phyloP scores from a whole-genome alignment of 2,329 filamentous ascomycete genomes.

The Rugonectria rugulosa region DNA sequence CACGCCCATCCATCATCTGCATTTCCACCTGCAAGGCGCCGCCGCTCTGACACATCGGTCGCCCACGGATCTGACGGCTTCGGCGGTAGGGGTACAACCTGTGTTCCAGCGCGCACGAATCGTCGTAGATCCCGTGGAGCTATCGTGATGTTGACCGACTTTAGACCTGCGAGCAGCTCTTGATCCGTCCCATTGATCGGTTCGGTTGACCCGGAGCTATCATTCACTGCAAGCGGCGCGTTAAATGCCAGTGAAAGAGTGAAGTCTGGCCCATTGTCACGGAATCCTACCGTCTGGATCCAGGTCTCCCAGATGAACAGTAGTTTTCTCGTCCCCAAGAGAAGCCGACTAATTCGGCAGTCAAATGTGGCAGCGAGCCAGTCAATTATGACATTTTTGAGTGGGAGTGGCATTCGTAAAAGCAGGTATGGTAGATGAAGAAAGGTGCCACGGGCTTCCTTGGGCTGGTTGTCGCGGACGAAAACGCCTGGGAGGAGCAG shows the following conservation, averaged over 20 bases:
- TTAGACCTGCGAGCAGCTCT: conserved; percentile 40
- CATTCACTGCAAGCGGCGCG: conserved; percentile 41
- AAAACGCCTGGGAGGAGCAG: conserved; percentile 55
- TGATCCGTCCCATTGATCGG: conserved; percentile 26
- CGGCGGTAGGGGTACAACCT: conserved; percentile 9
- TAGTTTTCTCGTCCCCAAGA: conserved; percentile 59
- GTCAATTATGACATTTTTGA: conserved; percentile 57
- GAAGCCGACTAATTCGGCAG: conserved; percentile 60
- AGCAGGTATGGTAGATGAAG: conserved; percentile 60
- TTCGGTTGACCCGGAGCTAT: conserved; percentile 14
- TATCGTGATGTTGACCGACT: conserved; percentile 60
- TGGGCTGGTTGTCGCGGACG: conserved; percentile 25
- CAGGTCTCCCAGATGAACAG: conserved; percentile 60
- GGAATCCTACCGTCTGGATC: conserved; percentile 50
- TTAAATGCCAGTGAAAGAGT: conserved; percentile 61
- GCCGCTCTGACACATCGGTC: conserved; percentile 47
- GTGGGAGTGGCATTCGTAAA: conserved; percentile 61
- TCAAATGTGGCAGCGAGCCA: conserved; percentile 64
- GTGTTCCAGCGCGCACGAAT: conserved; percentile 53
- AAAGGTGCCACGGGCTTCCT: conserved; percentile 45
- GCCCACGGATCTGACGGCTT: conserved; percentile 37
- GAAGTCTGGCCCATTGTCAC: conserved; percentile 51
- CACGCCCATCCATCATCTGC: conserved; percentile 63
- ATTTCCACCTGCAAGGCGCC: conserved; percentile 55
- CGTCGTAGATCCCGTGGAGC: conserved; percentile 55